Base-by-base conservation (phyloP, 2,329 filamentous ascomycete genomes). In the Diaporthe citrichinensis region DNA sequence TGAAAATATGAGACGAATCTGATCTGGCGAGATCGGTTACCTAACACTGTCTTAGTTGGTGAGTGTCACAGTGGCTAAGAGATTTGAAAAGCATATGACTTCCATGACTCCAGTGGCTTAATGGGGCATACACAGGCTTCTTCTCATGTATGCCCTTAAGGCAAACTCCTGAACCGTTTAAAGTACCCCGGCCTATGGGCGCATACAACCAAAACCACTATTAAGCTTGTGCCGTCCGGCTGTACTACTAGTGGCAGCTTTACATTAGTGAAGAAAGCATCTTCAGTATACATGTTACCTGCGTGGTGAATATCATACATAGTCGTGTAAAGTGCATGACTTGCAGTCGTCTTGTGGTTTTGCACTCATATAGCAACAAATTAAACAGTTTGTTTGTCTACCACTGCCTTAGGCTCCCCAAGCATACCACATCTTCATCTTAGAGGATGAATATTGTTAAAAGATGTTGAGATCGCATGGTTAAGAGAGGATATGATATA, bases 1-100 rank as follows among this genome's bases (percentile, higher is more conserved):
- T 23, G 17, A 6, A 23, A 65, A 31, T 20, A 46, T 65, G 39
- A 65, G 59, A 65, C 12, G 59, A 65, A 65, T 65, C 59, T 20
- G 15, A 46, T 31, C 25, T 46, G 28, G 28, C 15, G 28, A 67
- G 10, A 34, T 15, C 20, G 20, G 17, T 31, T 5, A 46, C 14
- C n/a, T 31, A 7, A 10, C 25, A 44, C 39, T 46, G 17, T 23
- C 10, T 23, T 20, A 31, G 9, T 31, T 10, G n/a, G 17, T 7
- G 15, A 15, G 25, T 46, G 25, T 15, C 25, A 65, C 59, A 8
- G 58, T 39, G 59, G 25, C 25, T 25, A 31, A 46, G 12, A 20
- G 31, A 9, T 31, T 28, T 23, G n/a, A 44, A 5, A 4, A 34
- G 36, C 36, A 17, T 41, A 17, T 4, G 20, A 15, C 14, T 62